Evolutionary conservation across 2,329 filamentous ascomycete species (phyloP).

Genomic region (Basipetospora chlamydospora): DNA sequence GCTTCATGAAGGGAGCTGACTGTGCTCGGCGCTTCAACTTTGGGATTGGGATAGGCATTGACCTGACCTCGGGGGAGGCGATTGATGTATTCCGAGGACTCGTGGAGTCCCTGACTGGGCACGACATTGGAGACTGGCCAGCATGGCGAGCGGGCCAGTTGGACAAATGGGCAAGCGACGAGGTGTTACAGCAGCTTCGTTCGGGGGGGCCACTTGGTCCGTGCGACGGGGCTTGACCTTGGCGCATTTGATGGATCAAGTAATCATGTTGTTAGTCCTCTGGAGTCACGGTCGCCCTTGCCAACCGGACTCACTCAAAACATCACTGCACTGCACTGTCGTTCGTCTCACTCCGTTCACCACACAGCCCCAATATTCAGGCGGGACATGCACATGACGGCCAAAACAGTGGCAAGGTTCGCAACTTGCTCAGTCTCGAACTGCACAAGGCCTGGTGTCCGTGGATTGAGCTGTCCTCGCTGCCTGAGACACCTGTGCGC

Average conservation of each 20-base stretch:
- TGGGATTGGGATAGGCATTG: constrained; percentile 9
- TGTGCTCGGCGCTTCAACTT: constrained; percentile 10
- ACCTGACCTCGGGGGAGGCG: constrained; percentile 5
- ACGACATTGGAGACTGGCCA: constrained; percentile 6
- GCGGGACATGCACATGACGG: background rate
- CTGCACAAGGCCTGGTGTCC: background rate
- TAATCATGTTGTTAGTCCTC: too few relatives aligned
- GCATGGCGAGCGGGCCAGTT: constrained; percentile 6
- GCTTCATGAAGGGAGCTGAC: constrained; percentile 10
- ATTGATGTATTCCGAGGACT: constrained; percentile 9
- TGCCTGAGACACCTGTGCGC: background rate
- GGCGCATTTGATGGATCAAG: too few relatives aligned
- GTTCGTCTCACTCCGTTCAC: too few relatives aligned
- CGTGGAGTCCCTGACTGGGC: constrained; percentile 9
- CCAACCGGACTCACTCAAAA: too few relatives aligned
- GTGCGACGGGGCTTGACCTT: too few relatives aligned
- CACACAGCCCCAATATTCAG: background rate
- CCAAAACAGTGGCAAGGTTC: background rate
- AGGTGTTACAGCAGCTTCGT: constrained; percentile 9
- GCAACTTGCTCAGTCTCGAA: background rate
- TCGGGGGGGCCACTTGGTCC: too few relatives aligned
- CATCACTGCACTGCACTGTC: too few relatives aligned
- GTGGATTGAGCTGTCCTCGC: background rate
- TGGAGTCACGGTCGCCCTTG: too few relatives aligned
- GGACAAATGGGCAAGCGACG: constrained; percentile 6